phyloP scores from a whole-genome alignment of 2,329 filamentous ascomycete species.

The Leptographium flavum region DNA sequence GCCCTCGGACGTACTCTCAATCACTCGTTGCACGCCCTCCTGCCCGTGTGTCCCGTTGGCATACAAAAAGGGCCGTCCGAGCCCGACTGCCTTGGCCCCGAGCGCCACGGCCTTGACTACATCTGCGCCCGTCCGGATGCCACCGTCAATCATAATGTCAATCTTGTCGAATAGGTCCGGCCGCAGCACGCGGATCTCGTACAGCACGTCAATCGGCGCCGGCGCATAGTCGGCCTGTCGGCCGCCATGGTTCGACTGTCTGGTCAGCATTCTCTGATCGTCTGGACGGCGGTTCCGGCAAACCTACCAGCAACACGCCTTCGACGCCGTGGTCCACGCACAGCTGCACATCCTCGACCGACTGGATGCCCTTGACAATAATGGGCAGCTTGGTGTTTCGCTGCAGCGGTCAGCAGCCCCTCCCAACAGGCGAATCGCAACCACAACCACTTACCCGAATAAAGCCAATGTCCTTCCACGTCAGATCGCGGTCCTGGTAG shows the following conservation, averaged over 20 bases:
- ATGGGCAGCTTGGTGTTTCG: conserved; percentile 30
- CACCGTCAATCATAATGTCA: conserved; percentile 40
- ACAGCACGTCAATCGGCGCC: conserved; percentile 34
- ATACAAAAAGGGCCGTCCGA: conserved; percentile 9
- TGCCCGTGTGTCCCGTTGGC: conserved; percentile 7
- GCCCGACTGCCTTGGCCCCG: conserved; percentile 9
- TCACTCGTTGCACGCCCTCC: conserved; percentile 4
- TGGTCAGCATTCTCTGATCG: not conserved
- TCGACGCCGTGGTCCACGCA: conserved; percentile 40
- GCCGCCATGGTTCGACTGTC: conserved; percentile 31
- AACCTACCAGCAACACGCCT: conserved; percentile 34
- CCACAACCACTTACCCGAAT: conserved; percentile 27
- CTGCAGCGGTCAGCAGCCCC: not conserved
- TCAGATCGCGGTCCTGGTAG: conserved; percentile 31
- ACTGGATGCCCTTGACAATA: conserved; percentile 46
- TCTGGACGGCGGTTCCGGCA: conserved; percentile 13
- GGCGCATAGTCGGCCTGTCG: conserved; percentile 26
- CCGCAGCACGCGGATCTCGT: conserved; percentile 15
- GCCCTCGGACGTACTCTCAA: conserved; percentile 2
- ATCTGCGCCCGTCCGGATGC: conserved; percentile 39
- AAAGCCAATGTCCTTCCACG: conserved; percentile 45
- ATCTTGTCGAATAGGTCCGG: conserved; percentile 32
- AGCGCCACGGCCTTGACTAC: conserved; percentile 9
- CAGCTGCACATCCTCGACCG: conserved; percentile 35
- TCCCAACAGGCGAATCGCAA: not conserved